Percentiles rank a stretch among this genome's conserved stretches.
Evolutionary conservation across 2,329 filamentous ascomycete genomes (phyloP).

Genomic region (Xylaria polymorpha): DNA sequence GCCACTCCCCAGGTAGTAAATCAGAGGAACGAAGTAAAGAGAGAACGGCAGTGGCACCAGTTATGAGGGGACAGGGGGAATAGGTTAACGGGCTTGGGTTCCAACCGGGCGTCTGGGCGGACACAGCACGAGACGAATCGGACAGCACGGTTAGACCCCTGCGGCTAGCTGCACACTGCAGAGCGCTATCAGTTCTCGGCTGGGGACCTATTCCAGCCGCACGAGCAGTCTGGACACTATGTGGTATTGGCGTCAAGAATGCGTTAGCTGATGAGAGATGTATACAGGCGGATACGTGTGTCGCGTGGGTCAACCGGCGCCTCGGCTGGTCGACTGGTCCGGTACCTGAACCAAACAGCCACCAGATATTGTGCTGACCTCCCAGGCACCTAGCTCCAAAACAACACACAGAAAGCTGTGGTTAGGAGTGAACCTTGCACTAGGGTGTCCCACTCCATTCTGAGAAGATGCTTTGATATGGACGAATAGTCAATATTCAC

Average conservation of each 20-base stretch:
- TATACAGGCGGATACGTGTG: conserved; percentile 23
- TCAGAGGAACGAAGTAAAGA: conserved; percentile 22
- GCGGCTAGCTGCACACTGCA: conserved; percentile 32
- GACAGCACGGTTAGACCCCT: conserved; percentile 36
- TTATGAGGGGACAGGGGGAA: conserved; percentile 25
- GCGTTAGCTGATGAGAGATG: conserved; percentile 37
- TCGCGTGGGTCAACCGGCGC: conserved; percentile 31
- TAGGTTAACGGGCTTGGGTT: conserved; percentile 25
- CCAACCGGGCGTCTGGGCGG: conserved; percentile 24
- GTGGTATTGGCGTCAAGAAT: conserved; percentile 34
- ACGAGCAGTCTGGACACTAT: conserved; percentile 20
- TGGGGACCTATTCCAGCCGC: conserved; percentile 37
- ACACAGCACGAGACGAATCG: conserved; percentile 28
- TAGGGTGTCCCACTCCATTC: neutral
- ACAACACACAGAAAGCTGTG: neutral
- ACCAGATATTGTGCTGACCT: conserved; percentile 13
- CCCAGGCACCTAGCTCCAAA: neutral
- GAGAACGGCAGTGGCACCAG: conserved; percentile 6
- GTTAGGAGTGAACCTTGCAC: neutral
- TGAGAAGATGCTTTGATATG: conserved; percentile 8
- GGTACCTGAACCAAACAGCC: conserved; percentile 17
- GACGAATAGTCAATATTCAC: conserved; percentile 19
- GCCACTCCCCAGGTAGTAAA: conserved; percentile 11
- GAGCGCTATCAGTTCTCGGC: conserved; percentile 38
- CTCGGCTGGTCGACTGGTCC: conserved; percentile 13